Percentiles rank a stretch among this genome's conserved stretches.
phyloP scores from a whole-genome alignment of 257 asterid genomes.

The Salvia splendens region DNA sequence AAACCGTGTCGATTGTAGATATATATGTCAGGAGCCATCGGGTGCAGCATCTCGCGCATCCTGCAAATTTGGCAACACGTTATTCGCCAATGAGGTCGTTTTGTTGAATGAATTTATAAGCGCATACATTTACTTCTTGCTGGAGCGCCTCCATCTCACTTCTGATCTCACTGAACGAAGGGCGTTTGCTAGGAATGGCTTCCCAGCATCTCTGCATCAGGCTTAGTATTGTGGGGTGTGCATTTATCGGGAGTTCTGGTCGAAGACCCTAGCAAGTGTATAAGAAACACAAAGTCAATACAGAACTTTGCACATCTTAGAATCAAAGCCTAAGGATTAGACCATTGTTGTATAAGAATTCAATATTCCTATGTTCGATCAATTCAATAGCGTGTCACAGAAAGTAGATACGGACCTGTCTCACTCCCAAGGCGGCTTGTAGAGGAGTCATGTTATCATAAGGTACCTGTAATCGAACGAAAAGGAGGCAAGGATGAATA shows the following conservation, averaged over 20 bases:
- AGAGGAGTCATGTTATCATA: slow-evolving; percentile 78
- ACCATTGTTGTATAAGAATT: not conserved
- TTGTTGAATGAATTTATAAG: not conserved
- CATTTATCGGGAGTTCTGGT: slow-evolving; percentile 68
- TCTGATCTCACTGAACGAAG: slow-evolving; percentile 64
- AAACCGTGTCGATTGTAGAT: slow-evolving; percentile 31
- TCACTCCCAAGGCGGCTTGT: slow-evolving; percentile 89
- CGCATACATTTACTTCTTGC: slow-evolving; percentile 55
- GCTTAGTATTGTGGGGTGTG: slow-evolving; percentile 63
- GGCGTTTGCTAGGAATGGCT: slow-evolving; percentile 63
- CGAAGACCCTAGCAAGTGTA: slow-evolving; percentile 70
- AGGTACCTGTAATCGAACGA: slow-evolving; percentile 61
- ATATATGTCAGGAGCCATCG: slow-evolving; percentile 39
- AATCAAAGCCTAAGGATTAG: not conserved
- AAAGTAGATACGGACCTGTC: slow-evolving; percentile 60
- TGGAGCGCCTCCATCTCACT: slow-evolving; percentile 66
- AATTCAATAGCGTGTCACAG: not conserved
- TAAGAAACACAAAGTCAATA: not conserved
- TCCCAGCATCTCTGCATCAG: slow-evolving; percentile 93
- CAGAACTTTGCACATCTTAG: not conserved
- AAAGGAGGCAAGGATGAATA: not conserved
- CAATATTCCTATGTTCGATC: not conserved
- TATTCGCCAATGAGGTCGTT: not conserved
- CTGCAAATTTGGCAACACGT: slow-evolving; percentile 35
- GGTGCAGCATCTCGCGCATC: slow-evolving; percentile 39